A percentile compares a stretch with the other conserved stretches of the same genome.
Conservation (phyloP, 1,139 yeast species). For the Pichia cactophila region DNA sequence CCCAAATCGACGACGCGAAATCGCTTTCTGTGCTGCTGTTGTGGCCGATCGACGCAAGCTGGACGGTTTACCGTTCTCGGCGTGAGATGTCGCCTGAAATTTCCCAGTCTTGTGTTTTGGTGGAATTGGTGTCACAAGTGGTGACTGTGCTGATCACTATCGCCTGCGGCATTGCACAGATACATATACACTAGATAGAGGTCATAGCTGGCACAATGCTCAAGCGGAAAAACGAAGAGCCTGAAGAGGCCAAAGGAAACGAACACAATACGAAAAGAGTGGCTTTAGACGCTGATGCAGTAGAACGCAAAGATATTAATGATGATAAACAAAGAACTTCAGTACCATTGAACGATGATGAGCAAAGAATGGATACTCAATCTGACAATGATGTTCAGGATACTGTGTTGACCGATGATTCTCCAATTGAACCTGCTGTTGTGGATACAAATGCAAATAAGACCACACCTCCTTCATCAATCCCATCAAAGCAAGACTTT, state of each 20-base stretch:
- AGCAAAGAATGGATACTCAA: background rate
- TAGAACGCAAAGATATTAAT: slow-evolving; percentile 22
- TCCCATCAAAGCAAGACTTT: slow-evolving; percentile 11
- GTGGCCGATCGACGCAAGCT: background rate
- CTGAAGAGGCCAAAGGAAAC: slow-evolving; percentile 18
- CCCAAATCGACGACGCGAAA: too few relatives aligned
- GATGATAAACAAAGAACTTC: slow-evolving; percentile 40
- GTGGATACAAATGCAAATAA: background rate
- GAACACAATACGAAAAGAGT: slow-evolving; percentile 45
- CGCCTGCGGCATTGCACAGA: background rate
- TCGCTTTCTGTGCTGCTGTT: background rate
- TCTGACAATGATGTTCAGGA: background rate
- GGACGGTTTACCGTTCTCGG: background rate
- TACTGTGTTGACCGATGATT: background rate
- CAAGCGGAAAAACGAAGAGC: slow-evolving; percentile 66
- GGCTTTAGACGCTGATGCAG: slow-evolving; percentile 57
- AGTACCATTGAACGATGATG: slow-evolving; percentile 24
- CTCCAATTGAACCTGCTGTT: background rate
- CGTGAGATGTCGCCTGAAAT: background rate
- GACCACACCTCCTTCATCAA: slow-evolving; percentile 7
- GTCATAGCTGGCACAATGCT: slow-evolving; percentile 29
- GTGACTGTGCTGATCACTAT: too few relatives aligned
- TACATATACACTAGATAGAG: too few relatives aligned
- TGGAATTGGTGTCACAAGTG: background rate
- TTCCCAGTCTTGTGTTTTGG: background rate